A percentile compares a stretch with the other conserved stretches of the same genome.
phyloP scores from a whole-genome alignment of 805 yeast species.

The Metschnikowia henanensis region DNA sequence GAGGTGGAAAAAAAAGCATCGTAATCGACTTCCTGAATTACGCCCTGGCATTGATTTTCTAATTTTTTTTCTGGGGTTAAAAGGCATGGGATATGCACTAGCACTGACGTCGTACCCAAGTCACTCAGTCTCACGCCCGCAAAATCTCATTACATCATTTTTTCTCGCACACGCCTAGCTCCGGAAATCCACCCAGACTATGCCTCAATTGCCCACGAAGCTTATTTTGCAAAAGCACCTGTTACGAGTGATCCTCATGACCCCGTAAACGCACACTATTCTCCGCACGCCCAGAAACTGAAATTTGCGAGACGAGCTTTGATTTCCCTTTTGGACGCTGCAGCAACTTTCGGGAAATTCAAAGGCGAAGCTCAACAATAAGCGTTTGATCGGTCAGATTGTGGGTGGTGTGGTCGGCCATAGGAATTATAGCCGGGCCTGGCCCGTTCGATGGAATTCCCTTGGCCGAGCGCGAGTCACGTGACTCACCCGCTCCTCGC shows the following conservation, averaged over 20 bases:
- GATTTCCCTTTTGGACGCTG: too few relatives aligned
- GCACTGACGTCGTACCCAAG: background rate
- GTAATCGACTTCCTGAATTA: too few relatives aligned
- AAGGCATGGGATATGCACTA: background rate
- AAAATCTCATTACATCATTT: background rate
- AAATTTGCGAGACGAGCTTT: too few relatives aligned
- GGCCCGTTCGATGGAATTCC: background rate
- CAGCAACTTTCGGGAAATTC: too few relatives aligned
- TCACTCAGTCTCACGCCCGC: background rate
- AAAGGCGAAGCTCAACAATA: too few relatives aligned
- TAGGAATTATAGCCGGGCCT: constrained; percentile 4
- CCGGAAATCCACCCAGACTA: too few relatives aligned
- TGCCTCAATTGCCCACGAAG: constrained; percentile 3
- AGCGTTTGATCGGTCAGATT: too few relatives aligned
- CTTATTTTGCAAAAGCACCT: background rate
- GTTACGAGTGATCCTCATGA: background rate
- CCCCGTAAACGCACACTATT: background rate
- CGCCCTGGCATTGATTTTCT: too few relatives aligned
- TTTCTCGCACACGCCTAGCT: background rate
- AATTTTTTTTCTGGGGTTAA: background rate
- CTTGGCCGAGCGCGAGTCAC: constrained; percentile 1
- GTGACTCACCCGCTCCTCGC: background rate
- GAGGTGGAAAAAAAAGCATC: too few relatives aligned
- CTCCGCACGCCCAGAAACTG: background rate
- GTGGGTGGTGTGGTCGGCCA: background rate